A percentile compares a stretch with the other conserved stretches of the same genome.
Evolutionary conservation across 2,329 filamentous ascomycete genomes (phyloP).

Genomic region (Dothideomycetes sp.): DNA sequence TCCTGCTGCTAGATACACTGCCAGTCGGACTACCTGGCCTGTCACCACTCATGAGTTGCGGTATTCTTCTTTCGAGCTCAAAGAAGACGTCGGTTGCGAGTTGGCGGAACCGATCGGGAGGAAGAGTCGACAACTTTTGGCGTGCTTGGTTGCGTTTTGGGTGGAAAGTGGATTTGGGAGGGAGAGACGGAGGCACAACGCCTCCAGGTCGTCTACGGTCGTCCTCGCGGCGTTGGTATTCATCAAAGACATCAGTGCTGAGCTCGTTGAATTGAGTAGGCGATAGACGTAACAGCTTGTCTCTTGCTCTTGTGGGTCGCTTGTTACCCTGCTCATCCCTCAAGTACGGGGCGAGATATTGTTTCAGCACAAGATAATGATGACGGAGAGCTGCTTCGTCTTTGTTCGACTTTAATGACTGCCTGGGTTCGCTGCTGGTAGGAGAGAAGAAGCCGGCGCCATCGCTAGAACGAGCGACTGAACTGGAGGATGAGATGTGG

Average conservation of each 20-base stretch:
- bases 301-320: constrained; percentile 78
- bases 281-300: constrained; percentile 85
- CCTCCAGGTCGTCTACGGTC: constrained; percentile 38
- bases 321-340: constrained; percentile 67
- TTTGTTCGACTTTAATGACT: constrained; percentile 3
- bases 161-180: constrained; percentile 84
- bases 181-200: constrained; percentile 59
- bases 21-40: constrained; percentile 59
- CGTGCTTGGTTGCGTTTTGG: constrained; percentile 97
- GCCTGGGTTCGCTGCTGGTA: constrained; percentile 37
- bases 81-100: constrained; percentile 93
- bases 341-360: constrained; percentile 60
- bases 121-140: constrained; percentile 84
- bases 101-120: constrained; percentile 77
- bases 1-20: constrained; percentile 43
- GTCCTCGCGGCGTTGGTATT: constrained; percentile 77
- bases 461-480: constrained; percentile 75
- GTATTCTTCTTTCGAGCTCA: constrained; percentile 84
- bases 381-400: constrained; percentile 62
- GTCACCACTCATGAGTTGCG: constrained; percentile 62
- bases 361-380: constrained; percentile 72
- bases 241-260: constrained; percentile 95
- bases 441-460: constrained; percentile 57
- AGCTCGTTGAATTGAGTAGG: constrained; percentile 93
- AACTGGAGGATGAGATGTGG: constrained; percentile 77